Evolutionary conservation across 345 rosid genomes (phyloP), one percentile per base, ranked within the genome.

Genomic region (Populus simonii): DNA sequence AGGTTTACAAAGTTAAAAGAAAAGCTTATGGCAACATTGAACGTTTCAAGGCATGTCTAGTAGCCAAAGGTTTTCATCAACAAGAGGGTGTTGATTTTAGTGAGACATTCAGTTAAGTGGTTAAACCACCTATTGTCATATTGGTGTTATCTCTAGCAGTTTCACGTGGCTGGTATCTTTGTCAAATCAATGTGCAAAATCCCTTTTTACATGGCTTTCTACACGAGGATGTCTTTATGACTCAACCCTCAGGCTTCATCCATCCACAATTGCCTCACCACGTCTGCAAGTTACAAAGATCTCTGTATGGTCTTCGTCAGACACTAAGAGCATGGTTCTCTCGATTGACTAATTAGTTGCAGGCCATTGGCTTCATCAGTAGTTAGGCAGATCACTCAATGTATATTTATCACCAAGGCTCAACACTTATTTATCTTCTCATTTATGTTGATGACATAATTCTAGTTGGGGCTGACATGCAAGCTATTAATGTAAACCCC

Each of bases 91-190:
- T 74, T 6, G 53, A 74, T 23, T 74, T 27, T 3, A 3, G 3
- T 0, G 66, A 72, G 0, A 72, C 27, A 0, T 55, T 55, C 6
- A 18, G 11, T 22, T 66, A 18, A 4, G 31, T 74, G 4, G 36
- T 74, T 0, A 36, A 61, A 20, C 68, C 68, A 0, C 1, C 31
- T 0, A 57, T 3, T 0, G 10, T 74, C 3, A 1, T 17, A 0
- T 0, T 61, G 20, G 38, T 74, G 0, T 6, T 74, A 0, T 36
- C 49, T 4, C 1, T 74, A 2, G 57, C 55, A 0, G 0, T 63
- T 16, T 5, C 70, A 0, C 3, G 5, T 15, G 22, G 31, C 0
- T 74, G 70, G 55, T 8, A 6, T 12, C 4, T 74, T 18, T 0
- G 3, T 1, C 70, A 74, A 18, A 5, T 63, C 1, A 59, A 57